Evolutionary conservation across 2,329 filamentous ascomycete species (phyloP).

Genomic region (Westerdykella ornata): DNA sequence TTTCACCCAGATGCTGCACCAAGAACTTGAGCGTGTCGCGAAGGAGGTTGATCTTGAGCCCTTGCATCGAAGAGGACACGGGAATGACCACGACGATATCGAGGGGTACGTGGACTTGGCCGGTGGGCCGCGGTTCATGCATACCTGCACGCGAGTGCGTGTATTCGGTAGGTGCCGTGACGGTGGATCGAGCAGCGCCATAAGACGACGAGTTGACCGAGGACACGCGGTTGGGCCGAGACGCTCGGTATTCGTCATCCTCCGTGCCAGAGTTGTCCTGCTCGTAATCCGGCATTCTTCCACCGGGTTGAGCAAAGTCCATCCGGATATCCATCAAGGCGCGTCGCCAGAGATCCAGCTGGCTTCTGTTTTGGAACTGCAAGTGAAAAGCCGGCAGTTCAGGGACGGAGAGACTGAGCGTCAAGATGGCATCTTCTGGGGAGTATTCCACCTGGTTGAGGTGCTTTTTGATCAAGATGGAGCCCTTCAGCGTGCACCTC

Average conservation of each 20-base stretch:
- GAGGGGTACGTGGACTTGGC: conserved; percentile 76
- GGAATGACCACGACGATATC: conserved; percentile 96
- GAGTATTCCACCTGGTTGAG: conserved; percentile 76
- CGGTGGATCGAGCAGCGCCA: conserved; percentile 72
- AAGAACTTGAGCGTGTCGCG: conserved; percentile 89
- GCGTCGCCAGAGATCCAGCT: conserved; percentile 86
- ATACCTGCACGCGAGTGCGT: conserved; percentile 54
- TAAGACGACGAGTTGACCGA: conserved; percentile 76
- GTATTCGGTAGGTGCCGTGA: conserved; percentile 88
- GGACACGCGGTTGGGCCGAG: conserved; percentile 61
- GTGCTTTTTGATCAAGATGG: conserved; percentile 97
- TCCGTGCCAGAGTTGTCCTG: conserved; percentile 75
- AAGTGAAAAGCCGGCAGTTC: conserved; percentile 94
- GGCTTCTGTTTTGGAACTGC: conserved; percentile 73
- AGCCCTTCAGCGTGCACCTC: conserved; percentile 88
- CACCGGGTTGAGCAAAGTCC: conserved; percentile 48
- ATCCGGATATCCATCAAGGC: conserved; percentile 77
- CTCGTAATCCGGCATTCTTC: conserved; percentile 65
- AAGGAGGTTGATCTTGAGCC: conserved; percentile 93
- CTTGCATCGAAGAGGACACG: conserved; percentile 97
- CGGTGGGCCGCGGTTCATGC: conserved; percentile 41
- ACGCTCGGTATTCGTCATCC: conserved; percentile 71
- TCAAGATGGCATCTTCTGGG: conserved; percentile 73
- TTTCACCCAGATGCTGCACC: conserved; percentile 79
- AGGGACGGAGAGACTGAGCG: conserved; percentile 80